Evolutionary conservation across 257 asterid genomes (phyloP).

Genomic region (Mitragyna speciosa): DNA sequence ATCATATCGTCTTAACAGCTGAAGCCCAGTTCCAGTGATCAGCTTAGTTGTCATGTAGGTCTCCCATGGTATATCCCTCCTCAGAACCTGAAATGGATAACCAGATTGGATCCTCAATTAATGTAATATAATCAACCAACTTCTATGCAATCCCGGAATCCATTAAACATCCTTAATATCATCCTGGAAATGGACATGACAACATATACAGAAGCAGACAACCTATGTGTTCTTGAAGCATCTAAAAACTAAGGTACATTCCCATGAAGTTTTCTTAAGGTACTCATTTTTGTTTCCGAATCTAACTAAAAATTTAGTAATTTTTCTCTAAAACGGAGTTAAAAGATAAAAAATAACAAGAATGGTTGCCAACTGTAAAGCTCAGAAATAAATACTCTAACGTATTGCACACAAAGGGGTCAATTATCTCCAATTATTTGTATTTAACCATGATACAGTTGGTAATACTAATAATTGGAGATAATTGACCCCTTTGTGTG

Average conservation of each 20-base stretch:
- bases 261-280: no score
- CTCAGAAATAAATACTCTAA: neutral
- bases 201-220: neutral
- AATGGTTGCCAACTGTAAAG: neutral
- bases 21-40: slow-evolving; percentile 82
- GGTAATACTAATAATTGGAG: no score
- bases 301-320: neutral
- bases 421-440: no score
- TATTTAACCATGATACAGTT: no score
- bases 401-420: neutral
- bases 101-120: neutral
- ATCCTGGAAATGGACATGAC: neutral
- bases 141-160: neutral
- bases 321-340: neutral
- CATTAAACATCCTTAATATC: no score
- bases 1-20: slow-evolving; percentile 85
- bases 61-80: slow-evolving; percentile 96
- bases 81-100: slow-evolving; percentile 53
- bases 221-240: neutral
- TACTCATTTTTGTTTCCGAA: neutral
- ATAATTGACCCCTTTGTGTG: neutral
- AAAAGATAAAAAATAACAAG: no score
- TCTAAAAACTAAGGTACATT: neutral
- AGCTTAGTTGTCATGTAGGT: slow-evolving; percentile 84
- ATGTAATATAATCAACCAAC: neutral